These are phyloP conservation scores for Naganishia vishniacii DNA, from an alignment of 768 basidiomycete genomes.

Conservation along the genomic window DNA sequence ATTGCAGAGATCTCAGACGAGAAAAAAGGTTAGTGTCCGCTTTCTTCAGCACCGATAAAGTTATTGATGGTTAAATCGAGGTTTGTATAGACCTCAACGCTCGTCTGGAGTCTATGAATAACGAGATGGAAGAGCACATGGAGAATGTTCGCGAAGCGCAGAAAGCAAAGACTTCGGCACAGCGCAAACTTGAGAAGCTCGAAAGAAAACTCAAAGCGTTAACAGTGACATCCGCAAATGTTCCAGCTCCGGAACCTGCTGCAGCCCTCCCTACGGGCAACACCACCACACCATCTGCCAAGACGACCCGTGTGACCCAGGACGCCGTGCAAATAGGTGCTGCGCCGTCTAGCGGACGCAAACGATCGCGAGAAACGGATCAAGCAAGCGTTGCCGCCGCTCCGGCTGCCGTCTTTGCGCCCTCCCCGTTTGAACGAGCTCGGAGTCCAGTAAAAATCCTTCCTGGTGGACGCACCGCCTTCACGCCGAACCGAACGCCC, in stretches of 20 bases:
- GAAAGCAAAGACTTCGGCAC: constrained; percentile 22
- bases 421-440: constrained; percentile 19
- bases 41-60: too few relatives aligned
- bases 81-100: constrained; percentile 20
- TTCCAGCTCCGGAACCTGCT: neutral
- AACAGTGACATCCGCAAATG: neutral
- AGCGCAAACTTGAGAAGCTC: constrained; percentile 26
- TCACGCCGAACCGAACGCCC: constrained; percentile 12
- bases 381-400: neutral
- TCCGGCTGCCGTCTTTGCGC: constrained; percentile 17
- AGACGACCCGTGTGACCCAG: neutral
- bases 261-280: too few relatives aligned
- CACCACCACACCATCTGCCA: neutral
- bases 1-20: constrained; percentile 2
- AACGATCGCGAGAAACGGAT: constrained; percentile 17
- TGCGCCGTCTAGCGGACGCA: constrained; percentile 16
- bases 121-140: constrained; percentile 26
- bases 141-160: constrained; percentile 18
- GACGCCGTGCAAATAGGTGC: neutral
- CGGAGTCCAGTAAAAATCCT: constrained; percentile 18
- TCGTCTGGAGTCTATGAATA: constrained; percentile 19
- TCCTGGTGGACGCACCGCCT: constrained; percentile 13
- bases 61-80: too few relatives aligned
- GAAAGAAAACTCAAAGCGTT: constrained; percentile 22
- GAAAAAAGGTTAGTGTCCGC: constrained; percentile 1